phyloP scores from a whole-genome alignment of 176 grass and related monocot genomes.

The Carex cristatella region DNA sequence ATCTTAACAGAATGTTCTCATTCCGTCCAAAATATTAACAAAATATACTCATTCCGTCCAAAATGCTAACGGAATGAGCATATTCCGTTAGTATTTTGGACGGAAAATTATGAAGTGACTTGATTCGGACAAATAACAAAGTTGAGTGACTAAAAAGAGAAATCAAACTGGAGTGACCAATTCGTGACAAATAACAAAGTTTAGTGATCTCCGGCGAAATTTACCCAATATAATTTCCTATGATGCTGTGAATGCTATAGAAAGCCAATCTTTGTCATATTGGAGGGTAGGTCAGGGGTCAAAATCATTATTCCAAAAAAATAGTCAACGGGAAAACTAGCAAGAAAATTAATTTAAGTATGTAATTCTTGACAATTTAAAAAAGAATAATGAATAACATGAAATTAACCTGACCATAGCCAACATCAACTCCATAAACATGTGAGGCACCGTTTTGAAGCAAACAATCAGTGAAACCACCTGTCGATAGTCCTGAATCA shows the following conservation, averaged over 20 bases:
- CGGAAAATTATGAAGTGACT: no score
- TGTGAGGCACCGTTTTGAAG: constrained; percentile 77
- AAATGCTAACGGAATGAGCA: no score
- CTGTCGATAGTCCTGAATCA: constrained; percentile 96
- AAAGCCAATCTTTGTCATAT: background rate
- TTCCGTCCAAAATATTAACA: no score
- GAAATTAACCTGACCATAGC: constrained; percentile 82
- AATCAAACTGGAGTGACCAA: no score
- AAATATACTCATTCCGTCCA: no score
- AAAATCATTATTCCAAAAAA: background rate
- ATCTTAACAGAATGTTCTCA: no score
- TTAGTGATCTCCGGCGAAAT: no score
- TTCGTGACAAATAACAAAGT: no score
- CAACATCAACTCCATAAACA: constrained; percentile 97
- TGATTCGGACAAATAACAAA: no score
- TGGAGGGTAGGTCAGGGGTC: background rate
- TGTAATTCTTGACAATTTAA: background rate
- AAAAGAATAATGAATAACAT: constrained; percentile 8
- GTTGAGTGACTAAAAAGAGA: no score
- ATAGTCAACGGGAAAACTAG: background rate
- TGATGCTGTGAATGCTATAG: background rate
- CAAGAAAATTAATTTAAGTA: background rate
- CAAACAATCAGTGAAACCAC: constrained; percentile 92
- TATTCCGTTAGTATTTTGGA: no score
- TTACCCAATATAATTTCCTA: background rate